Evolutionary conservation across 108 stramenopile genomes (phyloP), one percentile per base, ranked within the genome.

Genomic region (Mediolabrus comicus): DNA sequence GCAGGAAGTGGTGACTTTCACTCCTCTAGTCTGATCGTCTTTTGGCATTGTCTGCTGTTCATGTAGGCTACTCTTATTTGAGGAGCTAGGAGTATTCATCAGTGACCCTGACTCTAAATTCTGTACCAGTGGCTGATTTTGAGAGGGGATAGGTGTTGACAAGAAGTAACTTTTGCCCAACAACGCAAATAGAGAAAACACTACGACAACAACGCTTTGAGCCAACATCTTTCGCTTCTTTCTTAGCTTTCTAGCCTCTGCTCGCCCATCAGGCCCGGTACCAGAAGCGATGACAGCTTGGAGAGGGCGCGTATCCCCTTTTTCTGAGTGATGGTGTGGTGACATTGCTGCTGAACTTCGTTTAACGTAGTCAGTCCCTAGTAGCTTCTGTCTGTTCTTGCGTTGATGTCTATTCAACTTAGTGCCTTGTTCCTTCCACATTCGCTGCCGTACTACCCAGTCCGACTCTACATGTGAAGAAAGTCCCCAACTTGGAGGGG

Each of bases 371-470:
- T 28, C 59, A 3, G 34, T 12, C n/a, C 67, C 59, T n/a, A 25
- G 24, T 22, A 69, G 74, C 54, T 71, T 70, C 14, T 82, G 78
- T 14, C 85, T 72, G 73, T 84, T 74, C 39, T 83, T 87, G 11
- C 84, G 69, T 25, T 80, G 71, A 54, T 69, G 85, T 61, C 41
- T 76, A 78, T 65, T 79, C 67, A 79, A 54, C 59, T 75, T 80
- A 12, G 71, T 55, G 14, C 86, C 84, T 52, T 66, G 41, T 27
- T 83, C 70, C 55, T 80, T 83, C 7, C 75, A 83, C 46, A 77
- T 13, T 56, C 80, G 79, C 65, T 89, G 89, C 33, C 84, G 69
- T 9, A 87, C 26, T 4, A 87, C 85, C 87, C 87, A 88, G 59
- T 90, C 92, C 7, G 89, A 81, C 33, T 85, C 82, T 30, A 63